phyloP scores from a whole-genome alignment of 2,329 filamentous ascomycete genomes.

The Rutstroemia sp. region DNA sequence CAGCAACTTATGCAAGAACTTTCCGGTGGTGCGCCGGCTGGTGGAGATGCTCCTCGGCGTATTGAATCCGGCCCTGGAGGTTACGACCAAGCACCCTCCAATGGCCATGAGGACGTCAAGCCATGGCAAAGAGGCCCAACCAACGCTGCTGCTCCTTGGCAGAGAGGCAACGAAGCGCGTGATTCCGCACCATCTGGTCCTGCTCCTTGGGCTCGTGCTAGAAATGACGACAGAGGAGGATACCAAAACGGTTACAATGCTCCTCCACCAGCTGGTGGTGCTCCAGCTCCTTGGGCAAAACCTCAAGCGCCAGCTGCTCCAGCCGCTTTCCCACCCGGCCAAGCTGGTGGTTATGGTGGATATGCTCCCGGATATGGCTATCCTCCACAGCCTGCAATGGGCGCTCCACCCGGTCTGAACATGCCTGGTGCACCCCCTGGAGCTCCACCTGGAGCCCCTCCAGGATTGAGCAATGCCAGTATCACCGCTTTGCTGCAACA shows the following conservation, averaged over 20 bases:
- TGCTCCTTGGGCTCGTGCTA: constrained; percentile 57
- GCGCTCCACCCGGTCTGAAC: constrained; percentile 31
- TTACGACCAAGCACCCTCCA: constrained; percentile 42
- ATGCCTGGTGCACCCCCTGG: constrained; percentile 32
- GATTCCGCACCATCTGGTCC: constrained; percentile 33
- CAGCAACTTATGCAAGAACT: constrained; percentile 98
- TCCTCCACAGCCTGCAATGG: constrained; percentile 36
- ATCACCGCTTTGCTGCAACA: constrained; percentile 62
- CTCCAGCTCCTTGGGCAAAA: constrained; percentile 23
- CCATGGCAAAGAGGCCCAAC: constrained; percentile 87
- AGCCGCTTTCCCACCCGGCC: constrained; percentile 30
- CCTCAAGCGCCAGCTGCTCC: constrained; percentile 33
- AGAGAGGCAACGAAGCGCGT: constrained; percentile 36
- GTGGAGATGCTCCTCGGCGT: constrained; percentile 58
- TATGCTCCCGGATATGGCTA: constrained; percentile 35
- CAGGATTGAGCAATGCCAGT: constrained; percentile 46
- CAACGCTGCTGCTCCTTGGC: constrained; percentile 76
- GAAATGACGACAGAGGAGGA: constrained; percentile 36
- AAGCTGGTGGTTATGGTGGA: constrained; percentile 49
- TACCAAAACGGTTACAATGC: constrained; percentile 39
- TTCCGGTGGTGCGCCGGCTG: constrained; percentile 59
- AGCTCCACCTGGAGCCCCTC: constrained; percentile 34
- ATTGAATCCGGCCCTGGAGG: constrained; percentile 76
- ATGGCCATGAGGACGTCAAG: constrained; percentile 51
- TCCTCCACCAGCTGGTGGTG: constrained; percentile 38